These are phyloP conservation scores for Arthroderma uncinatum DNA, from an alignment of 2,329 filamentous ascomycete genomes.

Conservation along the genomic window DNA sequence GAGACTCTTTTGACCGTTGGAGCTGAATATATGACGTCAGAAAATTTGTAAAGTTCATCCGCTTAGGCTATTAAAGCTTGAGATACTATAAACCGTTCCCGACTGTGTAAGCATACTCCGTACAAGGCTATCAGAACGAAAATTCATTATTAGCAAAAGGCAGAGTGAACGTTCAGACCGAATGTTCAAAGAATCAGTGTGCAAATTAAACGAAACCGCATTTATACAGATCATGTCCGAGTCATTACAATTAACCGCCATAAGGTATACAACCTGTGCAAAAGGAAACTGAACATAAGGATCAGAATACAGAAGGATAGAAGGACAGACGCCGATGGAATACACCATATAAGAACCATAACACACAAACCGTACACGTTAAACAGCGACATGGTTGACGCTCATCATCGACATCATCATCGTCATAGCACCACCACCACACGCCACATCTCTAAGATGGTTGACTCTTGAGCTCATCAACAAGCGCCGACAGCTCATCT, in stretches of 20 bases:
- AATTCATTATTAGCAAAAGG: not conserved
- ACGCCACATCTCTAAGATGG: conserved; percentile 11
- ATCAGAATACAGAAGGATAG: not conserved
- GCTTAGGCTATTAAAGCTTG: not conserved
- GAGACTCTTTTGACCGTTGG: not conserved
- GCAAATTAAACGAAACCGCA: not conserved
- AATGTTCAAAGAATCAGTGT: not conserved
- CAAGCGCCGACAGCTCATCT: conserved; percentile 43
- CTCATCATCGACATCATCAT: not conserved
- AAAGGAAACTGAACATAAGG: not conserved
- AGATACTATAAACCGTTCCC: not conserved
- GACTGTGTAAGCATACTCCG: not conserved
- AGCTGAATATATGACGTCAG: not conserved
- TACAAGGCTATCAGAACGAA: not conserved
- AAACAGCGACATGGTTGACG: too few species aligned
- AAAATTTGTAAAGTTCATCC: not conserved
- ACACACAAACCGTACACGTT: not conserved
- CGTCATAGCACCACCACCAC: not conserved
- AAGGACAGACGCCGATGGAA: not conserved
- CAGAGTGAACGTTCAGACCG: not conserved
- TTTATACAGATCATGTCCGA: not conserved
- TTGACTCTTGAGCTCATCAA: conserved; percentile 22
- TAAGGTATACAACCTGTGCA: not conserved
- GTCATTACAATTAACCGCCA: not conserved
- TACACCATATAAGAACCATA: not conserved